These are phyloP conservation scores for Zea mays DNA, from an alignment of 176 grass and related monocot species.

Conservation along the genomic window Zm-B73-REFERENCE-NAM-5.0 NC_050098.1:199808001-199808500, in stretches of 20 bases:
- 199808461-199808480: no score
- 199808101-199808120: constrained; percentile 83
- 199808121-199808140: constrained; percentile 60
- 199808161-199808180: not conserved
- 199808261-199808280: not conserved
- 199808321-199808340: constrained; percentile 90
- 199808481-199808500: no score
- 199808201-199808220: not conserved
- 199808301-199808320: not conserved
- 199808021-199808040: constrained; percentile 93
- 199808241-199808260: not conserved
- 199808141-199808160: not conserved
- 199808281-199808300: not conserved
- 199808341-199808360: constrained; percentile 97
- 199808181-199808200: constrained; percentile 1
- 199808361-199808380: no score
- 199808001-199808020: constrained; percentile 88
- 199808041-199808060: constrained; percentile 74
- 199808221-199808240: not conserved
- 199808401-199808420: no score
- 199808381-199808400: no score
- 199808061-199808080: constrained; percentile 80
- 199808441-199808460: no score
- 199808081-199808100: constrained; percentile 74
- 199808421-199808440: no score